Percentiles rank a stretch among this genome's conserved stretches.
Evolutionary conservation across 2,329 filamentous ascomycete species (phyloP).

Genomic region (Monilinia aucupariae): DNA sequence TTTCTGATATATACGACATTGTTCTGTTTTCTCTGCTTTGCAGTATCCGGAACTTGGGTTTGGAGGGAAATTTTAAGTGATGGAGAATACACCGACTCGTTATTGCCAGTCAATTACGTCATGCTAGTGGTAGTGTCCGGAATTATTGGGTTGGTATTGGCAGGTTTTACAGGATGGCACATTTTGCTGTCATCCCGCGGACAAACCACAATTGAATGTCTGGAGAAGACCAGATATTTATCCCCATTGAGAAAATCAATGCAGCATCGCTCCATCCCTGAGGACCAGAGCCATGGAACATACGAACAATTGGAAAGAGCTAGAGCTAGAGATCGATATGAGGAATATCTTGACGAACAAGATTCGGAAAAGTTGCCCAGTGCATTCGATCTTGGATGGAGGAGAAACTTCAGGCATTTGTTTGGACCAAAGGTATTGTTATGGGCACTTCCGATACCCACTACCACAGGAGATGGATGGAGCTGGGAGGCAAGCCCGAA

Average conservation of each 20-base stretch:
- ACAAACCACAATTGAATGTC: conserved; percentile 90
- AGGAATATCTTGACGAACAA: conserved; percentile 81
- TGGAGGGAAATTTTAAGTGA: conserved; percentile 75
- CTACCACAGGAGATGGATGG: conserved; percentile 90
- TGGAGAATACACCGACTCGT: conserved; percentile 63
- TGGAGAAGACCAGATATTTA: conserved; percentile 93
- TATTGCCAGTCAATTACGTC: conserved; percentile 87
- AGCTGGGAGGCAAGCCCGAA: conserved; percentile 78
- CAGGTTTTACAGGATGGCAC: conserved; percentile 89
- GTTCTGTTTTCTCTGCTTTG: conserved; percentile 78
- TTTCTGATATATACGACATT: conserved; percentile 86
- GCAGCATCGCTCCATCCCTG: conserved; percentile 54
- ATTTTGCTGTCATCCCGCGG: conserved; percentile 71
- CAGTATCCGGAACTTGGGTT: conserved; percentile 73
- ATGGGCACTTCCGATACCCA: conserved; percentile 78
- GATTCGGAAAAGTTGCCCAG: conserved; percentile 85
- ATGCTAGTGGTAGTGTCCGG: conserved; percentile 80
- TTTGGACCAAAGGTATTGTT: conserved; percentile 68
- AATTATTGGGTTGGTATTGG: conserved; percentile 84
- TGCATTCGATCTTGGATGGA: conserved; percentile 86
- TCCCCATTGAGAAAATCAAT: conserved; percentile 69
- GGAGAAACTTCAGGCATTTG: conserved; percentile 71
- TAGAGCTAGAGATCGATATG: conserved; percentile 62
- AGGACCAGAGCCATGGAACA: conserved; percentile 34
- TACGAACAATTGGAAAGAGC: conserved; percentile 55